phyloP scores from a whole-genome alignment of 768 basidiomycete species.

The Lactarius hengduanensis region DNA sequence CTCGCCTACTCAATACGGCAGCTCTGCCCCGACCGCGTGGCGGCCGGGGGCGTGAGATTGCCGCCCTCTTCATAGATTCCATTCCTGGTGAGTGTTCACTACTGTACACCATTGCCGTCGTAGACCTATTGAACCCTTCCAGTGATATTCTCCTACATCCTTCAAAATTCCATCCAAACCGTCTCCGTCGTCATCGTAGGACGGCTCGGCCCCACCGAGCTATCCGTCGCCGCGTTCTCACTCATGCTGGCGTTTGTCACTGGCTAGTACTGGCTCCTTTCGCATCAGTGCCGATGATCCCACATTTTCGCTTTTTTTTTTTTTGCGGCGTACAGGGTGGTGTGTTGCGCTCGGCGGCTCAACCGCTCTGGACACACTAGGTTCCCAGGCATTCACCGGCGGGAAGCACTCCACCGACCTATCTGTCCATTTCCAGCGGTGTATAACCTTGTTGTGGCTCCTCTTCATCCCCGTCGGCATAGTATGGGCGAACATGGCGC shows the following conservation, averaged over 20 bases:
- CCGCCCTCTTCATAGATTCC: slow-evolving; percentile 24
- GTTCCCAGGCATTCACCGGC: slow-evolving; percentile 75
- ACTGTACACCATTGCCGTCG: neutral
- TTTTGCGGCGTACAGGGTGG: slow-evolving; percentile 53
- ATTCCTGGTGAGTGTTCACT: slow-evolving; percentile 19
- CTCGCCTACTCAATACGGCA: slow-evolving; percentile 22
- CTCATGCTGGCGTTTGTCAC: slow-evolving; percentile 79
- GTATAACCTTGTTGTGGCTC: slow-evolving; percentile 60
- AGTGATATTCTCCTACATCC: slow-evolving; percentile 68
- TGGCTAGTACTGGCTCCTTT: slow-evolving; percentile 51
- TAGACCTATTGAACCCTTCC: neutral
- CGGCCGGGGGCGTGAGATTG: slow-evolving; percentile 23
- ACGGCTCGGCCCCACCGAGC: slow-evolving; percentile 63
- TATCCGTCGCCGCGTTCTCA: slow-evolving; percentile 70
- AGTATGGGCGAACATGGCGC: slow-evolving; percentile 63
- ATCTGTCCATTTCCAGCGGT: slow-evolving; percentile 70
- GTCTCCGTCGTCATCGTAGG: slow-evolving; percentile 61
- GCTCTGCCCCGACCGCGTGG: slow-evolving; percentile 22
- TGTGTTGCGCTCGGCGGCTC: slow-evolving; percentile 76
- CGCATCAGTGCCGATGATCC: slow-evolving; percentile 43
- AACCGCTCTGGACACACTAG: slow-evolving; percentile 73
- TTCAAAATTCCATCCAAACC: slow-evolving; percentile 76
- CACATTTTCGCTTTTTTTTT: slow-evolving; percentile 35
- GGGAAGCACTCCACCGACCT: slow-evolving; percentile 58
- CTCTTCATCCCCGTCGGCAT: slow-evolving; percentile 61